Conservation (phyloP, 1,284 basidiomycete species). For the Nidula niveotomentosa region DNA sequence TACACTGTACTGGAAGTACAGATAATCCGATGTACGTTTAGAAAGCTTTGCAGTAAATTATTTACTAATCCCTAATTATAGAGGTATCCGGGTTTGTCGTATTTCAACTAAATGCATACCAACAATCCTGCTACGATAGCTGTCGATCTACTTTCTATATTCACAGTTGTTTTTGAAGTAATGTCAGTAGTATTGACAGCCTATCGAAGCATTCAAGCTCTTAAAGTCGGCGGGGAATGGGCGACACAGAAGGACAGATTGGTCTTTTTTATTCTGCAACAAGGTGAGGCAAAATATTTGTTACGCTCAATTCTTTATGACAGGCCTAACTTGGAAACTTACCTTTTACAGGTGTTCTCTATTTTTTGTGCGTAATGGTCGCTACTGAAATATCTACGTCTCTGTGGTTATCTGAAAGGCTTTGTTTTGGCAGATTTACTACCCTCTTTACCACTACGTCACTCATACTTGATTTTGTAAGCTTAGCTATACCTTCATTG, state of each 20-base stretch:
- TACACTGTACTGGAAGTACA: background rate
- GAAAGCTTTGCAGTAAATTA: background rate
- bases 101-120: background rate
- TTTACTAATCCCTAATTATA: constrained; percentile 1
- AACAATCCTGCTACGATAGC: background rate
- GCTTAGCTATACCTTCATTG: background rate
- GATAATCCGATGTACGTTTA: constrained; percentile 2
- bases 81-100: background rate
- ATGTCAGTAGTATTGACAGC: constrained; percentile 11
- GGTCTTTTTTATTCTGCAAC: constrained; percentile 10
- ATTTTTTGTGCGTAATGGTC: too few species aligned
- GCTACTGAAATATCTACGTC: too few species aligned
- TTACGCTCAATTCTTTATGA: too few species aligned
- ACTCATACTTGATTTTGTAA: constrained; percentile 4
- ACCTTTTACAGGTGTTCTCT: too few species aligned
- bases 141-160: constrained; percentile 7
- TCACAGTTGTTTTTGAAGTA: constrained; percentile 13
- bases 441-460: constrained; percentile 1
- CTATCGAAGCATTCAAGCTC: constrained; percentile 6
- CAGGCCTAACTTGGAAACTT: too few species aligned
- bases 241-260: constrained; percentile 3
- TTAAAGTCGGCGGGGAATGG: background rate
- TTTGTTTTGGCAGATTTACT: background rate
- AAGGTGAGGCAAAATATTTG: constrained; percentile 4
- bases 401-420: too few species aligned